Evolutionary conservation across 2,329 filamentous ascomycete species (phyloP), one percentile per base, ranked within the genome.

Genomic region (Aspergillus candidus): DNA sequence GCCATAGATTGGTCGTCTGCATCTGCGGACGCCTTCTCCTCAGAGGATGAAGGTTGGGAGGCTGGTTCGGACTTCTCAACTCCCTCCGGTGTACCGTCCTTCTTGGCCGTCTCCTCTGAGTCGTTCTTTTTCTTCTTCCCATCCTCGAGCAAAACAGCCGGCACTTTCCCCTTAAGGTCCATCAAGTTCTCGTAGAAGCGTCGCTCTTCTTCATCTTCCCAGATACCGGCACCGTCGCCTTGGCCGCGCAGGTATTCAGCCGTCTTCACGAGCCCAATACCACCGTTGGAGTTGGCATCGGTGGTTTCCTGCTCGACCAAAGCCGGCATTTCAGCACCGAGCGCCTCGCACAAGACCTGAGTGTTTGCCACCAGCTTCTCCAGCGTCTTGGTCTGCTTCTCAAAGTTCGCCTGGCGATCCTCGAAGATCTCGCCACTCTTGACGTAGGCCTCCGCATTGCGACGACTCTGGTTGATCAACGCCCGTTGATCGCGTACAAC

Each of bases 401-500:
- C 94, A 55, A 94, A 95, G 61, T 90, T 97, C 42, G 89, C 81
- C 63, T 98, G 93, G 40, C 93, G 85, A 60, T 98, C 93, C 63
- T 98, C 93, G 52, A 98, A 97, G 4, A 98, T 91, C 62, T 98
- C 93, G 2, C 93, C 93, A 32, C 93, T 97, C 61, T 96, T 96
- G 57, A 98, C 91, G 58, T 98, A 98, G 5, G 91, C 93, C 67
- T 98, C 93, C 1, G 93, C 91, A 68, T 98, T 98, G 55, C 91
- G 89, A 51, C 89, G 87, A 42, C 87, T 88, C 69, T 98, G 93
- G 18, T 79, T 82, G 41, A 83, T 79, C 33, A 98, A 83, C 33
- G 86, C 84, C 65, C 94, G 93, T 63, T 98, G 93, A 57, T 97
- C 89, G n/a, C 87, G 84, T 27, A 90, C 66, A 27, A 98, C 76